These are phyloP conservation scores for Tetrahymena thermophila DNA, from an alignment of 73 alveolate species.

Conservation along the genomic window DNA sequence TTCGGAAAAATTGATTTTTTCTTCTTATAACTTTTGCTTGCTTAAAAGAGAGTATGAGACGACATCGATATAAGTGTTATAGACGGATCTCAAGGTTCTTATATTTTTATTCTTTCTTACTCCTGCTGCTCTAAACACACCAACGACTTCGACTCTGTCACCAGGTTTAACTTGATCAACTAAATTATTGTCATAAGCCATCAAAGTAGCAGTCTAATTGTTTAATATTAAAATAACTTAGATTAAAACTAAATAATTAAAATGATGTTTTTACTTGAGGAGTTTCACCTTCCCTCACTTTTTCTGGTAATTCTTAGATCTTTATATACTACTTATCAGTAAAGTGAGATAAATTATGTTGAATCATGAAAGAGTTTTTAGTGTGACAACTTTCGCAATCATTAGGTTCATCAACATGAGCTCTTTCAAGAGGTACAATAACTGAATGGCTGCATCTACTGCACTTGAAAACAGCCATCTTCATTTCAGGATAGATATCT, in stretches of 20 bases:
- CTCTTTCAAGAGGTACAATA: conserved; percentile 62
- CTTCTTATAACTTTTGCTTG: conserved; percentile 62
- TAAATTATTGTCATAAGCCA: conserved; percentile 88
- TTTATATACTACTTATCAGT: conserved; percentile 96
- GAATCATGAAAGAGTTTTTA: conserved; percentile 83
- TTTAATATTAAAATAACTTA: not conserved
- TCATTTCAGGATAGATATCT: conserved; percentile 95
- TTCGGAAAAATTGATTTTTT: conserved; percentile 63
- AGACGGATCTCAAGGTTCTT: conserved; percentile 83
- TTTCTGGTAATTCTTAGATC: conserved; percentile 92
- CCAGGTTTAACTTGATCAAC: conserved; percentile 99
- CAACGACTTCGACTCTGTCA: conserved; percentile 96
- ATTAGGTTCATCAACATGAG: conserved; percentile 93
- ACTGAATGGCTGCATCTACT: conserved; percentile 75
- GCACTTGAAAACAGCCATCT: conserved; percentile 93
- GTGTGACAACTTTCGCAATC: conserved; percentile 85
- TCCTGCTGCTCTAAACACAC: conserved; percentile 97
- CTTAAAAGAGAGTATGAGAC: conserved; percentile 72
- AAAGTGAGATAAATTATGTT: conserved; percentile 91
- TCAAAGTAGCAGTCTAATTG: conserved; percentile 82
- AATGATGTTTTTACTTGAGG: conserved; percentile 41
- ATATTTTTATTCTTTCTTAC: conserved; percentile 63
- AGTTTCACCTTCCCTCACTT: conserved; percentile 98
- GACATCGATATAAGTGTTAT: conserved; percentile 95
- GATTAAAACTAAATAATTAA: not conserved